Percentiles rank a stretch among this genome's conserved stretches.
Conservation (phyloP, 805 yeast genomes). For the Hanseniaspora pseudoguilliermondii region DNA sequence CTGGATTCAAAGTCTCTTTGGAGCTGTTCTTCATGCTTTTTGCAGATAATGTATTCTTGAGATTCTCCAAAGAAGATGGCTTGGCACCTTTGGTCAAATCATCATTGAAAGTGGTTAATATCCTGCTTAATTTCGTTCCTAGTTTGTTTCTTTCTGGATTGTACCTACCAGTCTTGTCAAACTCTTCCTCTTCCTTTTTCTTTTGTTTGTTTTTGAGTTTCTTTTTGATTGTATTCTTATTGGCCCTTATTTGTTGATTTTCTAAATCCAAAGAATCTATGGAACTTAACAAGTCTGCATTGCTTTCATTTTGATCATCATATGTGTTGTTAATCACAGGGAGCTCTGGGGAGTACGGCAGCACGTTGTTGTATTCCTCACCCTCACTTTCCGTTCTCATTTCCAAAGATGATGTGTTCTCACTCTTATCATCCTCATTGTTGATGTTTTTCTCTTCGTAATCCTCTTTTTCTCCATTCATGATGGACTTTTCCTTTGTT, state of each 20-base stretch:
- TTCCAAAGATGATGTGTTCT: not conserved
- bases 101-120: slow-evolving; percentile 17
- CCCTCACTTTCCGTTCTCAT: not conserved
- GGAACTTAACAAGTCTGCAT: not conserved
- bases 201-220: slow-evolving; percentile 15
- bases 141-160: slow-evolving; percentile 27
- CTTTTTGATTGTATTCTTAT: slow-evolving; percentile 1
- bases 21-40: not conserved
- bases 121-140: slow-evolving; percentile 27
- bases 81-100: not conserved
- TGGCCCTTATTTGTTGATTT: not conserved
- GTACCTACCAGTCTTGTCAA: slow-evolving; percentile 21
- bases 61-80: not conserved
- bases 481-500: slow-evolving; percentile 44
- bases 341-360: not conserved
- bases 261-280: slow-evolving; percentile 7
- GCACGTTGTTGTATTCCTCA: not conserved
- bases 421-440: not conserved
- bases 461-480: slow-evolving; percentile 24
- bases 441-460: not conserved
- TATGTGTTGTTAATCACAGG: not conserved
- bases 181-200: slow-evolving; percentile 23
- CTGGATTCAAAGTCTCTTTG: not conserved
- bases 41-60: not conserved
- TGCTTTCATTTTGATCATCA: not conserved